Base-by-base conservation (phyloP, 495 filamentous ascomycete genomes). In the Cercophora samala region DNA sequence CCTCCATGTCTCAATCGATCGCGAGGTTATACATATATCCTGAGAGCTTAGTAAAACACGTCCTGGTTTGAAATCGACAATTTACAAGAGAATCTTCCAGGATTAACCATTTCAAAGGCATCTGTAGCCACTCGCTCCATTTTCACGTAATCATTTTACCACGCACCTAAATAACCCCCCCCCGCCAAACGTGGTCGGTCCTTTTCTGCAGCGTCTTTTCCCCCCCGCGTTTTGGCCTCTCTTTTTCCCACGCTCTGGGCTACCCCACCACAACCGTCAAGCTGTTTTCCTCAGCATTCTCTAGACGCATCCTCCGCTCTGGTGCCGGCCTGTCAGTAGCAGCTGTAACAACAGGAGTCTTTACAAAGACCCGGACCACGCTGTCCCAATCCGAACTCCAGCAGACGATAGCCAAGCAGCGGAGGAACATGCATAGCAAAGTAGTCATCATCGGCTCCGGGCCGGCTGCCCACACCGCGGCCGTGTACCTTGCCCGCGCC, bases 391-490 rank as follows among this genome's bases (percentile, higher is more conserved):
- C 80, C 61, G 82, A 84, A 65, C 70, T 82, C 22, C 9, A 46
- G 13, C 71, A 79, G 55, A 74, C 78, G 65, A 67, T 79, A 72
- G 79, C 76, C 58, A 83, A 76, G 65, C 37, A 46, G 37, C 37
- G 37, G 37, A 77, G 86, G 79, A 89, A 84, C 74, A 92, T 91
- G 84, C 91, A 93, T 77, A 89, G 82, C 79, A 91, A 92, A 76
- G 91, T 94, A 60, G 89, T 93, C 73, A 87, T 93, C 74, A 88
- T 93, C 80, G 92, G 93, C 82, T 98, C 95, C 64, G 95, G 95
- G 83, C 95, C 95, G 63, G 95, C 93, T 69, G 95, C 93, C 76
- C 95, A 99, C 83, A 98, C 95, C 53, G 95, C 95, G 65, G 95
- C 94, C 70, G 87, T 99, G 76, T 99, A 99, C 78, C 89, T 97